Base-by-base conservation (phyloP, 805 yeast genomes). In the Pichia cabralensis region DNA sequence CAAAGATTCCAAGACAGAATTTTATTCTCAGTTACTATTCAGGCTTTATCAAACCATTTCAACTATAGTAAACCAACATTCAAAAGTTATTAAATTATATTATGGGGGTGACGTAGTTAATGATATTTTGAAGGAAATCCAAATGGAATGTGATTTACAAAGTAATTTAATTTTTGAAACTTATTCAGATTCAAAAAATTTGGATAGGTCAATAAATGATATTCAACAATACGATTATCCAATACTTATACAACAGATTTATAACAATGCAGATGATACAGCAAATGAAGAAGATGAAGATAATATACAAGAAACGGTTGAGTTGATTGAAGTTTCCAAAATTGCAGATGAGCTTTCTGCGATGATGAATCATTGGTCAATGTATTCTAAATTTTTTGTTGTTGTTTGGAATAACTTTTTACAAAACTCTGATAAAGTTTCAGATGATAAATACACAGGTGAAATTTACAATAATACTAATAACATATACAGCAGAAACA, bases 141-240 rank as follows among this genome's bases (percentile, higher is more conserved):
- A 89, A 56, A 64, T 71, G 32, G 98, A 92, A 51, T 78, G 92
- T 21, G 98, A 92, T 51, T 66, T 88, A n/a, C 98, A 92, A 51
- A 79, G 89, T 18, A 94, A 94, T 1, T 63, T 92, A 28, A 81
- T 92, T 4, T 65, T 82, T 35, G 97, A 89, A 54, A 82, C 92
- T 0, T 84, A 83, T 49, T 71, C 77, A 61, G 96, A 88, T 46
- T 68, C 73, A 20, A 69, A 83, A 42, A 64, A 76, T 19, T 49
- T 86, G 4, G 76, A 68, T 20, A 65, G 71, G 40, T 51, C 69
- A 8, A 45, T 81, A 17, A 65, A 66, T 36, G 83, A 77, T 17
- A 64, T 80, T 31, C 60, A 63, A 16, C 51, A 61, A 15, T 81
- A 83, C 52, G 61, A 64, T 21, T 76, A 65, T 48, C 76, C 76